Evolutionary conservation across 2,329 filamentous ascomycete species (phyloP), one percentile per base, ranked within the genome.

Genomic region (Colletotrichum sojae): DNA sequence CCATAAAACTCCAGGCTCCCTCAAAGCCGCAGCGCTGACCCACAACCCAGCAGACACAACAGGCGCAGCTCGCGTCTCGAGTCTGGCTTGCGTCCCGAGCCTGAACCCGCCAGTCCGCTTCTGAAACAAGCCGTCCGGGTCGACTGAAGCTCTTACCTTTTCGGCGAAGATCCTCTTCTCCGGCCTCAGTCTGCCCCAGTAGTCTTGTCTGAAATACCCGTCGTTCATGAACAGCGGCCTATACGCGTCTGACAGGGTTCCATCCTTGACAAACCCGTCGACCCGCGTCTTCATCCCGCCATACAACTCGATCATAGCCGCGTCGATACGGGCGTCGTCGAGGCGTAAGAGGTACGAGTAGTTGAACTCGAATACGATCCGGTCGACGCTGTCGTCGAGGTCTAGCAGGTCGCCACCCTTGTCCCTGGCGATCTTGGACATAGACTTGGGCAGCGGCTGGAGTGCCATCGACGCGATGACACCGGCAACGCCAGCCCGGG

Each of bases 141-240:
- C 83, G 36, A 83, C 77, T 4, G 77, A 70, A 2, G 73, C 73
- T 16, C 78, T 75, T 20, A 83, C 79, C 22, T 40, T 58, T 51
- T 74, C 73, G 6, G 80, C 82, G 25, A 84, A 72, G 56, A 75
- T 72, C 63, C 76, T 59, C 67, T 73, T 79, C 72, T 76, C 78
- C 0, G 78, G 75, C 70, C 74, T 77, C 71, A 85, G 62, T 48
- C 82, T 73, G 2, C 77, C 80, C 53, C 78, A 84, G 72, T 83
- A 83, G 61, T 84, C 82, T 73, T 85, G 79, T 20, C 77, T 69
- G 61, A 78, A 80, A 71, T 79, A 83, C 10, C 76, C 79, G 58
- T 84, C 81, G 71, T 84, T 85, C 77, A 81, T 79, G 72, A 83
- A 84, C 10, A 84, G 71, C 13, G 83, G 83, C 58, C 81, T 73